Percentiles rank a stretch among this genome's conserved stretches.
These are phyloP conservation scores for Pseudogymnoascus sp. DNA, from an alignment of 2,329 filamentous ascomycete species.

Conservation along the genomic window DNA sequence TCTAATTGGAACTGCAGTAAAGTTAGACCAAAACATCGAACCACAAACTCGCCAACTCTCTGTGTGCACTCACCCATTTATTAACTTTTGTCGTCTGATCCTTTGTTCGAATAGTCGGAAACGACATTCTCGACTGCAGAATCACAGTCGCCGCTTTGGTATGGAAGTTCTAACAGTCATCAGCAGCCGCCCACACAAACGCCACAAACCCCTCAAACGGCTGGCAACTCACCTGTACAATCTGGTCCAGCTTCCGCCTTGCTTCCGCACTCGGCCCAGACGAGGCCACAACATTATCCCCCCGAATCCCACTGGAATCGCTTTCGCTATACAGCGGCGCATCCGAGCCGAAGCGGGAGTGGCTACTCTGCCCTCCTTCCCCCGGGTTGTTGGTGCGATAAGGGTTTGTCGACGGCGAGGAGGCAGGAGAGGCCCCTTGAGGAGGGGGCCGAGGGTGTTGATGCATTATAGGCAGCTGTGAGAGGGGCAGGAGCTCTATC, in stretches of 20 bases:
- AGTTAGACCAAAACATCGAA: background rate
- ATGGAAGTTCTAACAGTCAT: slow-evolving; percentile 68
- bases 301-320: slow-evolving; percentile 41
- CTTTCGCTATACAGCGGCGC: slow-evolving; percentile 45
- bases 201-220: background rate
- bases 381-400: slow-evolving; percentile 66
- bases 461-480: slow-evolving; percentile 58
- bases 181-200: slow-evolving; percentile 23
- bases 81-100: slow-evolving; percentile 61
- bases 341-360: slow-evolving; percentile 36
- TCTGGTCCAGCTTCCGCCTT: slow-evolving; percentile 79
- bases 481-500: background rate
- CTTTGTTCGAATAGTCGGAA: slow-evolving; percentile 47
- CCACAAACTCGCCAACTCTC: background rate
- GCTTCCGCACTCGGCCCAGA: slow-evolving; percentile 56
- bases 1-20: slow-evolving; percentile 78
- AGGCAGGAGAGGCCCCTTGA: slow-evolving; percentile 64
- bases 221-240: slow-evolving; percentile 64
- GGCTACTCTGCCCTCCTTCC: slow-evolving; percentile 49
- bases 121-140: slow-evolving; percentile 68
- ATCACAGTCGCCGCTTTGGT: slow-evolving; percentile 81
- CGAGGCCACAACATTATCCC: slow-evolving; percentile 35
- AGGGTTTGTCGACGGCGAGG: slow-evolving; percentile 64
- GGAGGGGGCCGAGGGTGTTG: slow-evolving; percentile 75
- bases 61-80: slow-evolving; percentile 65